A percentile compares a stretch with the other conserved stretches of the same genome.
phyloP scores from a whole-genome alignment of 2,329 filamentous ascomycete species.

The Fusarium verrucosum region DNA sequence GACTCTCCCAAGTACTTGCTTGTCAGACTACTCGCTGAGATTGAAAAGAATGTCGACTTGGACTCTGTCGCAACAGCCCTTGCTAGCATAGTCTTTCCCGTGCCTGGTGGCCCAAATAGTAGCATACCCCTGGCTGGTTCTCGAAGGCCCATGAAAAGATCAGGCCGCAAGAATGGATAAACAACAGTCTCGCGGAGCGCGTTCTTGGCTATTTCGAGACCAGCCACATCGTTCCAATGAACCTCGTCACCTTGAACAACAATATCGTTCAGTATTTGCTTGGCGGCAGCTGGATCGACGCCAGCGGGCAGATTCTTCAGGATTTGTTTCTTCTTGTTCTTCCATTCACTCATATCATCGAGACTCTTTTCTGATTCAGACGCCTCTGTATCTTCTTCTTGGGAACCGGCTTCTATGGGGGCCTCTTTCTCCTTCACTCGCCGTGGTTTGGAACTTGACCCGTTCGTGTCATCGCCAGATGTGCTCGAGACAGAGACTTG shows the following conservation, averaged over 20 bases:
- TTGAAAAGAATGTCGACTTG: slow-evolving; percentile 94
- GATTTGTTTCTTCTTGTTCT: slow-evolving; percentile 69
- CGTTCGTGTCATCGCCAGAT: slow-evolving; percentile 41
- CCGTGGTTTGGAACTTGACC: slow-evolving; percentile 39
- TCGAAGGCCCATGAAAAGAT: slow-evolving; percentile 93
- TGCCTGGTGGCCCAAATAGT: slow-evolving; percentile 95
- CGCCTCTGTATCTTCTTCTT: slow-evolving; percentile 58
- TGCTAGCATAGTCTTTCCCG: slow-evolving; percentile 97
- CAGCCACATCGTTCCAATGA: slow-evolving; percentile 92
- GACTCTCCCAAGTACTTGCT: slow-evolving; percentile 97
- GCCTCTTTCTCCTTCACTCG: slow-evolving; percentile 47
- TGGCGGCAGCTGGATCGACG: slow-evolving; percentile 82
- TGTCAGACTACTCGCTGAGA: slow-evolving; percentile 91
- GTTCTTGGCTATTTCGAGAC: slow-evolving; percentile 87
- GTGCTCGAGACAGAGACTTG: slow-evolving; percentile 40
- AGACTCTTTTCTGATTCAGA: slow-evolving; percentile 53
- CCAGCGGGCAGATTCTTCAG: slow-evolving; percentile 83
- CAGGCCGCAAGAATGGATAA: slow-evolving; percentile 93
- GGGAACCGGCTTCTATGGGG: slow-evolving; percentile 54
- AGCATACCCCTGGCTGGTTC: slow-evolving; percentile 96
- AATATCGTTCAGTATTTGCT: slow-evolving; percentile 95
- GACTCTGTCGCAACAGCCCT: slow-evolving; percentile 92
- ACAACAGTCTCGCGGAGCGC: slow-evolving; percentile 95
- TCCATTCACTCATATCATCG: slow-evolving; percentile 62
- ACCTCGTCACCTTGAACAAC: slow-evolving; percentile 95